Evolutionary conservation across 768 basidiomycete genomes (phyloP).

Genomic region (Cyathus striatus): DNA sequence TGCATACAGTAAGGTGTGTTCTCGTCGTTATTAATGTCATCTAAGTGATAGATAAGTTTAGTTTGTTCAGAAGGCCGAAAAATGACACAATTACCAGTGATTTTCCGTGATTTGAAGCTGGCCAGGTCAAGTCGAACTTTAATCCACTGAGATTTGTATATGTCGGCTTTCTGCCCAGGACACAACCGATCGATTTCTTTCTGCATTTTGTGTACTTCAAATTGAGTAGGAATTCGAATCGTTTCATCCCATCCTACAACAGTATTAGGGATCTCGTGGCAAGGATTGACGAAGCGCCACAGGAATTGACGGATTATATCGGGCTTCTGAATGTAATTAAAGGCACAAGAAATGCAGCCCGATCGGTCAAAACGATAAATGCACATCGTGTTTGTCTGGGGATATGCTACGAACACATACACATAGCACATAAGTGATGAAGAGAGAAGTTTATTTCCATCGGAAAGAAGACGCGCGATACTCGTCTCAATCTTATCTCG

Average conservation of each 20-base stretch:
- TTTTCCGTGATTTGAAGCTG: neutral
- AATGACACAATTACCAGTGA: neutral
- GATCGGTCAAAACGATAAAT: slow-evolving; percentile 3
- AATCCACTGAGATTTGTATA: neutral
- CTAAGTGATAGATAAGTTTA: neutral
- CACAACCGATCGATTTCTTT: neutral
- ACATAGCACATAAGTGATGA: neutral
- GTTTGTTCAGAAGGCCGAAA: neutral
- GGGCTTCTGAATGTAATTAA: neutral
- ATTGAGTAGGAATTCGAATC: neutral
- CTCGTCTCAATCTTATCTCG: neutral
- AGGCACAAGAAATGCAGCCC: neutral
- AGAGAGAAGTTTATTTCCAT: neutral
- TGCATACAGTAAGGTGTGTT: no score
- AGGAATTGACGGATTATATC: neutral
- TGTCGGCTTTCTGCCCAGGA: neutral
- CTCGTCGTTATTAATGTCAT: no score
- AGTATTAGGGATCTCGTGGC: neutral
- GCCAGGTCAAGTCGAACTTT: neutral
- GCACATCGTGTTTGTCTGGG: neutral
- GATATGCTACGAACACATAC: neutral
- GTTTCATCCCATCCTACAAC: neutral
- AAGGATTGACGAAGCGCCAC: slow-evolving; percentile 1
- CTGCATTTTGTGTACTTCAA: neutral
- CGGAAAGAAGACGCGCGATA: neutral